Base-by-base conservation (phyloP, 371 early-diverging fungal species). In the Apophysomyces ossiformis region DNA sequence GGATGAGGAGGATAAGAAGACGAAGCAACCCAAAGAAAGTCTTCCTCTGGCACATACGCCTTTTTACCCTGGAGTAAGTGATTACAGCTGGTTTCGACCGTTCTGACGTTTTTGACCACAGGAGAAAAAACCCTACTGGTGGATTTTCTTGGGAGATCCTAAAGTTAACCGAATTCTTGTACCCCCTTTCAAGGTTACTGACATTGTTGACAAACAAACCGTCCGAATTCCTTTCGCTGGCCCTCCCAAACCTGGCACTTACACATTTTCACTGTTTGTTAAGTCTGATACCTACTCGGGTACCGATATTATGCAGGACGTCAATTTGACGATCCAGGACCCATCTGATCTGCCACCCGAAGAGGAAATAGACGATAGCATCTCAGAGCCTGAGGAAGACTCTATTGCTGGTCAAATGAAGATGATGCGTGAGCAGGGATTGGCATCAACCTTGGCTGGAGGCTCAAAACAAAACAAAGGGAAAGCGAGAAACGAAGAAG, bases 351-450 rank as follows among this genome's bases (percentile, higher is more conserved):
- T 92, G 57, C 92, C 95, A 35, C 84, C 86, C 13, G 87, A 89
- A 62, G 82, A 86, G 0, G 92, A 92, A 50, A 77, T 91, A 1
- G 96, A 96, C 57, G 97, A 97, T 68, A 93, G 93, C 62, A 97
- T 97, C 66, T 95, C 96, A 16, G 98, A 97, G 67, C 97, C 97
- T 39, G 98, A 96, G 62, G 96, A 95, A 63, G 95, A 95, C 75
- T 92, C 94, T 37, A 87, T 97, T 72, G 97, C 96, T 37, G 96
- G 95, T 7, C 96, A 94, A 75, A 93, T 95, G 93, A 90, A 90
- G 57, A 73, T 91, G 77, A 85, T 92, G 86, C 86, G 93, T 46
- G 89, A 88, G 67, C 92, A 93, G 80, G 89, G 90, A 37, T 57
- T 87, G 64, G 82, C 85, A 16, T 79, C 83, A 45, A 89, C 85